These are phyloP conservation scores for Phialemoniopsis sp. DNA, from an alignment of 2,329 filamentous ascomycete genomes.

Conservation along the genomic window DNA sequence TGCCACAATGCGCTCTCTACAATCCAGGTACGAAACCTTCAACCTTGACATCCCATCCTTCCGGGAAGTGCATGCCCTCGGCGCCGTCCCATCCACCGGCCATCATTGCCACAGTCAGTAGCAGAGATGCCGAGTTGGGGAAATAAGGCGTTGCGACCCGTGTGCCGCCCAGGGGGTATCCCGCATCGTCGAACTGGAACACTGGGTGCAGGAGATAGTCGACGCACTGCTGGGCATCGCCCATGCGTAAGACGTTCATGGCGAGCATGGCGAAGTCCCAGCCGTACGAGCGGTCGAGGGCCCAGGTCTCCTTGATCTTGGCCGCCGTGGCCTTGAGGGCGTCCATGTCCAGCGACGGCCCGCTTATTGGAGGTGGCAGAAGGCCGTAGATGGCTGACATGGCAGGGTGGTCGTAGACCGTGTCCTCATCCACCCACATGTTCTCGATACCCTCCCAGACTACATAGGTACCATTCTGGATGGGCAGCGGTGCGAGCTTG, in stretches of 20 bases:
- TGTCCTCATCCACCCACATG: conserved; percentile 35
- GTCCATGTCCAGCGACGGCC: conserved; percentile 25
- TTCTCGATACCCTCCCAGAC: conserved; percentile 46
- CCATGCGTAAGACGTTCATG: conserved; percentile 36
- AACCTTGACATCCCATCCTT: conserved; percentile 38
- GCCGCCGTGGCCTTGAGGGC: conserved; percentile 29
- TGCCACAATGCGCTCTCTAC: conserved; percentile 10
- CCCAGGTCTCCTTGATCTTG: conserved; percentile 31
- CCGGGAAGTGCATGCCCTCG: conserved; percentile 40
- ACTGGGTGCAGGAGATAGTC: conserved; percentile 41
- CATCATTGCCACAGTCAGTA: conserved; percentile 53
- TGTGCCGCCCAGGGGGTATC: conserved; percentile 47
- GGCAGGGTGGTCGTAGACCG: conserved; percentile 35
- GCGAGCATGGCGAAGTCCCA: conserved; percentile 41
- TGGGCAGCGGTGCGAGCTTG: conserved; percentile 48
- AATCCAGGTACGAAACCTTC: conserved; percentile 41
- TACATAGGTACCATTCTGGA: conserved; percentile 41
- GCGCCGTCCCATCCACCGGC: conserved; percentile 50
- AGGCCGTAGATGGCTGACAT: conserved; percentile 38
- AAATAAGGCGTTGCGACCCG: conserved; percentile 56
- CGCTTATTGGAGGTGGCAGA: conserved; percentile 29
- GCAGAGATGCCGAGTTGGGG: conserved; percentile 41
- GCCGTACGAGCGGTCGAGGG: conserved; percentile 32
- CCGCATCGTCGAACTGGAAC: conserved; percentile 52
- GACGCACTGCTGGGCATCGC: conserved; percentile 29